phyloP scores from a whole-genome alignment of 768 basidiomycete species.

The Podaxis pistillaris region DNA sequence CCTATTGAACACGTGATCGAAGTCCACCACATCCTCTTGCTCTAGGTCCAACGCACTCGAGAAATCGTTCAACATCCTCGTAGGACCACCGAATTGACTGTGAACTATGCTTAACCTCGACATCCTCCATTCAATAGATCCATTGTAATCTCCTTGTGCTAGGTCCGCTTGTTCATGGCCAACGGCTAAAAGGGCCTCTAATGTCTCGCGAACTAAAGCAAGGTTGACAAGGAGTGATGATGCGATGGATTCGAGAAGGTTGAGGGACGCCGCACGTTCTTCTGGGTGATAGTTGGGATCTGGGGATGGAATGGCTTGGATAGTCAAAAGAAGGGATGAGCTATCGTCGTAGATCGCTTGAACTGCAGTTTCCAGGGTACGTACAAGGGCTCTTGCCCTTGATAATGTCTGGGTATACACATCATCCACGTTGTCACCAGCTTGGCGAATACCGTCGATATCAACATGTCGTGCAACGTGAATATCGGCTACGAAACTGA shows the following conservation, averaged over 20 bases:
- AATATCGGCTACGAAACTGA: constrained; percentile 62
- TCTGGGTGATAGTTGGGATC: constrained; percentile 30
- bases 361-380: constrained; percentile 64
- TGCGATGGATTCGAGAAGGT: constrained; percentile 48
- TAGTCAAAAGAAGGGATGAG: constrained; percentile 53
- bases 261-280: constrained; percentile 35
- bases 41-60: constrained; percentile 30
- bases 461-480: constrained; percentile 83
- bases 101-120: constrained; percentile 66
- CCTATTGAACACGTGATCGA: constrained; percentile 49
- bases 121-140: constrained; percentile 76
- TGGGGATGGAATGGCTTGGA: constrained; percentile 50
- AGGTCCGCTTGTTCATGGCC: constrained; percentile 73
- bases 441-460: constrained; percentile 67
- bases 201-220: constrained; percentile 50
- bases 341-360: constrained; percentile 79
- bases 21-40: constrained; percentile 57
- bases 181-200: constrained; percentile 60
- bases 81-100: constrained; percentile 41
- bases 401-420: constrained; percentile 65
- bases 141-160: constrained; percentile 67
- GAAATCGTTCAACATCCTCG: constrained; percentile 35
- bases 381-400: constrained; percentile 63
- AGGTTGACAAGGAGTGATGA: constrained; percentile 58
- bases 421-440: constrained; percentile 43